Evolutionary conservation across 495 filamentous ascomycete species (phyloP), one percentile per base, ranked within the genome.

Genomic region (Hypoxylon lienhwacheense): DNA sequence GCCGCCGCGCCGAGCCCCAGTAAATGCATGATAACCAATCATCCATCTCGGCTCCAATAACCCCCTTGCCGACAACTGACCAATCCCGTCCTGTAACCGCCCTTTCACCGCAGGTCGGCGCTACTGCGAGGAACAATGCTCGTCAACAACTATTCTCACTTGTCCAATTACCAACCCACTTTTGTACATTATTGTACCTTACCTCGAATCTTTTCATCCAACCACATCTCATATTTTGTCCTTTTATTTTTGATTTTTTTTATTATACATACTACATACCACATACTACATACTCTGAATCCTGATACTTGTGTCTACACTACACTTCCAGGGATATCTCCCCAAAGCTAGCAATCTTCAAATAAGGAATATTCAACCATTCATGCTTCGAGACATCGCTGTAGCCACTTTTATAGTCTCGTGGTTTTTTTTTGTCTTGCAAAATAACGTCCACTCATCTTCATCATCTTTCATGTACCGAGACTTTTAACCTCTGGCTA

Each of bases 101-200:
- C 55, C 34, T 63, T 47, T 54, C 59, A 59, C 59, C 19, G 16
- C 55, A 63, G n/a, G 59, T 54, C 54, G 59, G 59, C 59, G 59
- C 59, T 63, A 63, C 59, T 63, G 59, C 55, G 59, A 63, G 59
- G 59, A 63, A 59, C 59, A 55, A 63, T 48, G 59, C 47, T 47
- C 59, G 55, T 63, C 55, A 58, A 59, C 59, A 57, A 59, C 55
- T 55, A 58, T 59, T 58, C 53, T 59, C 31, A 59, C 59, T 63
- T 58, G 59, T 53, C 59, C 55, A 33, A 43, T 51, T n/a, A 34
- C 51, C 43, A 61, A 61, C 46, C 58, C 58, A 52, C 58, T 55
- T 58, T n/a, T 21, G 32, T 25, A 14, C 24, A 48, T 48, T 37
- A 40, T 39, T n/a, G n/a, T n/a, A n/a, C n/a, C n/a, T n/a, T n/a